These are phyloP conservation scores for Citrus maxima DNA, from an alignment of 345 rosid genomes.

Conservation along the genomic window DNA sequence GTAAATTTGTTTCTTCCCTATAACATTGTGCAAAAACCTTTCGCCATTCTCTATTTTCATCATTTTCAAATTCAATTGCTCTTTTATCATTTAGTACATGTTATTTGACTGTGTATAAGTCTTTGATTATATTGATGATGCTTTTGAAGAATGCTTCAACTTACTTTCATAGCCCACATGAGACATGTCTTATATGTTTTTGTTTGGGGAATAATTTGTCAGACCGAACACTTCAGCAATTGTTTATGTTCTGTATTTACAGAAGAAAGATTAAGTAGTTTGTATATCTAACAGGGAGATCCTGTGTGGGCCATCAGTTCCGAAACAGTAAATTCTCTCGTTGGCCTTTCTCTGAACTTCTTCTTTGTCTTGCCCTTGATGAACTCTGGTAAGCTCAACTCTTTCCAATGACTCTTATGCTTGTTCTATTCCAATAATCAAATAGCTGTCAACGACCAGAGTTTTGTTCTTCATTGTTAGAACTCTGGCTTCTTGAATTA, in stretches of 20 bases:
- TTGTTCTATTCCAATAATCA: background rate
- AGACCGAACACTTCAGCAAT: background rate
- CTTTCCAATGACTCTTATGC: background rate
- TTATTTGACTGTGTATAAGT: no score
- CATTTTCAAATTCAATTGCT: background rate
- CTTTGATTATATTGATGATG: background rate
- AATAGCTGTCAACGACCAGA: background rate
- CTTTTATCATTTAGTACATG: no score
- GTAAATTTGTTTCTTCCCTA: background rate
- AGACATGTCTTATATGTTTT: background rate
- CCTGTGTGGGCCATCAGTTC: slow-evolving; percentile 89
- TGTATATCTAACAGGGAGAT: slow-evolving; percentile 60
- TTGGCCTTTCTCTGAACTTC: slow-evolving; percentile 87
- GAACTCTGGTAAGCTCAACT: slow-evolving; percentile 53
- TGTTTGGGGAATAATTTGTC: background rate
- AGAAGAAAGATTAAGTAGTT: background rate
- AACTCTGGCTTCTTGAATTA: background rate
- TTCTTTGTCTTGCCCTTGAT: slow-evolving; percentile 82
- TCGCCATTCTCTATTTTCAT: background rate
- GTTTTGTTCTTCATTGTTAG: background rate
- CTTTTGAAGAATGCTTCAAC: background rate
- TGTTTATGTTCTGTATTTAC: background rate
- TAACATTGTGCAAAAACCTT: background rate
- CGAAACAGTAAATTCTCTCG: slow-evolving; percentile 63
- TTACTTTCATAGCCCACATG: background rate